phyloP scores from a whole-genome alignment of 805 yeast species.

The Lipomyces sp. region DNA sequence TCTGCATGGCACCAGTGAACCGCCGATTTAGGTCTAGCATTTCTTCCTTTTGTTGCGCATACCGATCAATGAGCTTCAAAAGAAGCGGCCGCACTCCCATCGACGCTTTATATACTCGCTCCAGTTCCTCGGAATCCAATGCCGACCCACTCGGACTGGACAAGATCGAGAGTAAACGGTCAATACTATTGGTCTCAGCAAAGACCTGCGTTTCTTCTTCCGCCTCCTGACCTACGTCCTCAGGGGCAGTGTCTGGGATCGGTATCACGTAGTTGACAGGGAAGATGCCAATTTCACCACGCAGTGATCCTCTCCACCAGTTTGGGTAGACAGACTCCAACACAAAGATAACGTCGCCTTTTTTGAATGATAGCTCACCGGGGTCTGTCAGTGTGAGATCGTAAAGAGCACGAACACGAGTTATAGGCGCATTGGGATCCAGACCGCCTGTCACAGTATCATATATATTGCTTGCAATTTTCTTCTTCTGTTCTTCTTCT shows the following conservation, averaged over 20 bases:
- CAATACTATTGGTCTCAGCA: conserved; percentile 63
- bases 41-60: conserved; percentile 77
- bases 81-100: conserved; percentile 75
- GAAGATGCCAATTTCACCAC: conserved; percentile 83
- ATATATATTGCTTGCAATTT: conserved; percentile 9
- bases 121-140: conserved; percentile 67
- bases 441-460: conserved; percentile 6
- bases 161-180: conserved; percentile 65
- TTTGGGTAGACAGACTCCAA: conserved; percentile 86
- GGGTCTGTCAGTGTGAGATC: conserved; percentile 78
- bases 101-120: conserved; percentile 70
- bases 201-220: conserved; percentile 60
- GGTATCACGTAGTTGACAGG: conserved; percentile 92
- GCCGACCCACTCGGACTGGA: conserved; percentile 48
- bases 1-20: conserved; percentile 66
- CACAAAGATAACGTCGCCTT: conserved; percentile 87
- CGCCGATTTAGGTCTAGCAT: conserved; percentile 71
- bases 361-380: conserved; percentile 83
- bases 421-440: conserved; percentile 48
- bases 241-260: conserved; percentile 64
- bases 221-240: conserved; percentile 60
- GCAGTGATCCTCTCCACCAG: conserved; percentile 92
- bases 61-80: conserved; percentile 76
- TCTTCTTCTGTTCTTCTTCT: conserved; percentile 16
- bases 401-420: conserved; percentile 82